These are phyloP conservation scores for Ricinus communis DNA, from an alignment of 345 rosid species.

Conservation along the genomic window DNA sequence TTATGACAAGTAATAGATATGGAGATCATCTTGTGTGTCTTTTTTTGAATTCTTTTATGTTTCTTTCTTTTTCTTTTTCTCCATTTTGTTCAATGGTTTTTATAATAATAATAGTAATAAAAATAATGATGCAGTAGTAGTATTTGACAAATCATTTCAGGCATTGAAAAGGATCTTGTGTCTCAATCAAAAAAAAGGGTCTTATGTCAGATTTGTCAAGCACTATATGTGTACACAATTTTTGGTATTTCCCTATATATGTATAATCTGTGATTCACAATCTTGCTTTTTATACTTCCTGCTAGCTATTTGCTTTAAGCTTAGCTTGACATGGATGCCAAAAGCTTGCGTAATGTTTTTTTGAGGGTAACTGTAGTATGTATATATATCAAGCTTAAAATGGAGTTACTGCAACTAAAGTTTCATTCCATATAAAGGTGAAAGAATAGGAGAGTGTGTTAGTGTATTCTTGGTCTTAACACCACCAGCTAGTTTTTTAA, in stretches of 20 bases:
- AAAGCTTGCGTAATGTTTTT: background rate
- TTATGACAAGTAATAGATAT: constrained; percentile 32
- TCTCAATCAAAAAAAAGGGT: constrained; percentile 28
- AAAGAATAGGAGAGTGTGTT: background rate
- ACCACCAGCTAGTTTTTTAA: background rate
- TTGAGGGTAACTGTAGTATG: background rate
- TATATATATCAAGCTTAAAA: background rate
- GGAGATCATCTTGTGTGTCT: constrained; percentile 32
- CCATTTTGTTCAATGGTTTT: background rate
- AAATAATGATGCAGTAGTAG: no score
- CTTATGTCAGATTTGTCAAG: constrained; percentile 31
- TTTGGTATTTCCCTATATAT: constrained; percentile 9
- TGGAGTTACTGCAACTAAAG: constrained; percentile 9
- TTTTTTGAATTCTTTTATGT: background rate
- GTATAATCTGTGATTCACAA: constrained; percentile 2
- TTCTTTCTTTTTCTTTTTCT: background rate
- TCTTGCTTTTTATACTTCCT: background rate
- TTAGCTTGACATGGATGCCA: background rate
- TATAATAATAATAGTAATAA: background rate
- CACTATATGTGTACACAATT: constrained; percentile 6
- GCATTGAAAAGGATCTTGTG: constrained; percentile 19
- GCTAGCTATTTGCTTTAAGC: constrained; percentile 4
- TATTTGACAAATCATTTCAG: constrained; percentile 26
- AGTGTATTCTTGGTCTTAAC: background rate
- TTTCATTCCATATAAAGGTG: constrained; percentile 5